Evolutionary conservation across 495 filamentous ascomycete species (phyloP), one percentile per base, ranked within the genome.

Genomic region (Ascodesmis nigricans): DNA sequence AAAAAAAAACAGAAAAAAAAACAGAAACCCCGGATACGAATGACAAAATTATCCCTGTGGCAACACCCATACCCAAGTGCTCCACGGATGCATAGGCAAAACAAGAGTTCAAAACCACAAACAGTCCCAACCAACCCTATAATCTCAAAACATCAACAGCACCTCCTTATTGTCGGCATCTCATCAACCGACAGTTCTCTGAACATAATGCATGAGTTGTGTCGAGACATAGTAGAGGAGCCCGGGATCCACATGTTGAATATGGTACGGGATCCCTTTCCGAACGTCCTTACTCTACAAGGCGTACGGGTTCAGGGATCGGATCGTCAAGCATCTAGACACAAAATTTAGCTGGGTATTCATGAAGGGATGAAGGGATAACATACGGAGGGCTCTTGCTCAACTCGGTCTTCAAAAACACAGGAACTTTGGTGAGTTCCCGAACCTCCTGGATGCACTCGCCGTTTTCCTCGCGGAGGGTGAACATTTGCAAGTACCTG

Each of bases 371-470:
- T 31, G n/a, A n/a, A n/a, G n/a, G n/a, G n/a, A n/a, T n/a, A n/a
- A 78, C 84, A 62, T 75, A 95, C 79, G 87, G 87, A 58, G 87
- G 87, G 55, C 87, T 95, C 75, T 95, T 97, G 62, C 66, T 78
- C 47, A 97, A 66, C 58, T 97, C 87, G 21, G 87, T 97, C 71
- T 93, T 97, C 33, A 97, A 58, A 47, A 95, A 91, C 38, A 97
- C 78, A 2, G 87, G 87, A 32, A 97, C 79, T 36, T 82, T 66
- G 22, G 81, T 84, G 80, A 97, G 92, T 65, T 97, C 87, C 17
- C 71, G 80, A 40, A 97, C 82, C 54, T 95, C 87, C 55, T 97
- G 87, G 47, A 97, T 91, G 59, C 90, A 83, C 35, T 93, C 80
- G 21, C 90, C 82, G 41, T 76, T 75, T 58, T 90, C 81, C 49